Conservation (phyloP, 164 flowering plant genomes). For the Aristolochia contorta region DNA sequence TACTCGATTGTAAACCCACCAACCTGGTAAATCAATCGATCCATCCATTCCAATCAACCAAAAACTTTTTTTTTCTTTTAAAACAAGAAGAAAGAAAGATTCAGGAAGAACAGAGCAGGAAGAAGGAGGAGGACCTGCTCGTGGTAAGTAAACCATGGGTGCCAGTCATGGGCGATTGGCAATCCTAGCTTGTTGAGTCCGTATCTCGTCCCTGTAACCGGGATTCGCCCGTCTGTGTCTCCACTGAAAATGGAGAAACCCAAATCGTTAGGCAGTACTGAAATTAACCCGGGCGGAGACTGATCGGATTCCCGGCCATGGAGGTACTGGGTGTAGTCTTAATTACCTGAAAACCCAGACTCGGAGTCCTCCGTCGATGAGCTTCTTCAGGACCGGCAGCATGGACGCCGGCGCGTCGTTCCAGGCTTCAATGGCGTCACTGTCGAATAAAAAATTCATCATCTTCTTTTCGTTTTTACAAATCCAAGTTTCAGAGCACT, state of each 20-base stretch:
- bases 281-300: too few relatives aligned
- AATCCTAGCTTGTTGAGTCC: slow-evolving; percentile 20
- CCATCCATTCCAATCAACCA: too few relatives aligned
- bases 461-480: too few relatives aligned
- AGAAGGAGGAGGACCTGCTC: slow-evolving; percentile 17
- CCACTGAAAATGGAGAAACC: slow-evolving; percentile 23
- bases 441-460: slow-evolving; percentile 7
- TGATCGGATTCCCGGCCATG: too few relatives aligned
- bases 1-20: slow-evolving; percentile 36
- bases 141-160: slow-evolving; percentile 31
- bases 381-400: slow-evolving; percentile 37
- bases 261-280: too few relatives aligned
- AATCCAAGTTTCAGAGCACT: too few relatives aligned
- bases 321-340: too few relatives aligned
- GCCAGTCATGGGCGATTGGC: slow-evolving; percentile 16
- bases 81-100: too few relatives aligned
- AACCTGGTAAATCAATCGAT: too few relatives aligned
- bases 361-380: slow-evolving; percentile 36
- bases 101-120: too few relatives aligned
- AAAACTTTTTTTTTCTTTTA: too few relatives aligned
- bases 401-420: slow-evolving; percentile 29
- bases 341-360: slow-evolving; percentile 58
- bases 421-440: slow-evolving; percentile 29
- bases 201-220: slow-evolving; percentile 25
- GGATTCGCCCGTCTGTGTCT: slow-evolving; percentile 32